Evolutionary conservation across 2,329 filamentous ascomycete genomes (phyloP).

Genomic region (Capronia americana): DNA sequence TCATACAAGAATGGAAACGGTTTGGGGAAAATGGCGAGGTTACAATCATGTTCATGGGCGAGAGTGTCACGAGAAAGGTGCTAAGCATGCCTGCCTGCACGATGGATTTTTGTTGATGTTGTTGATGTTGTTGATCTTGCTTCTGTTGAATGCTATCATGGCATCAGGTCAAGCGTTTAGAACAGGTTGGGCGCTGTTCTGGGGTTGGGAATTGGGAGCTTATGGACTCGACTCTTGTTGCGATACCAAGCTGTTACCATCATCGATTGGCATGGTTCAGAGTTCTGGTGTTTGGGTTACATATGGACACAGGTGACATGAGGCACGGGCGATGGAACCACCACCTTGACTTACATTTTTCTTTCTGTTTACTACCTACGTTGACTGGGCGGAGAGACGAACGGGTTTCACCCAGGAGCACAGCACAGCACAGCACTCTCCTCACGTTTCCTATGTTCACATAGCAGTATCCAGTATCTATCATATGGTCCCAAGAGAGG

Average conservation of each 20-base stretch:
- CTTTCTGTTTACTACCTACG: not conserved
- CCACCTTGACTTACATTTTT: conserved; percentile 1
- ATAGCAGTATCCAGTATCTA: conserved; percentile 8
- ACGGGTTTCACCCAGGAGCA: not conserved
- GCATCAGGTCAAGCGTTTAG: not conserved
- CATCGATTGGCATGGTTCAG: conserved; percentile 1
- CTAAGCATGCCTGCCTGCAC: not conserved
- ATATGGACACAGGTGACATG: not conserved
- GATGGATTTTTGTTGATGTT: too few species aligned
- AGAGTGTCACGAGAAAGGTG: not conserved
- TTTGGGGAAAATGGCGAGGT: conserved; percentile 10
- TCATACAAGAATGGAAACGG: conserved; percentile 1
- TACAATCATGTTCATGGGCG: conserved; percentile 3
- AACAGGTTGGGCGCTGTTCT: not conserved
- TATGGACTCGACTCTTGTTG: conserved; percentile 10
- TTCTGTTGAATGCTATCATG: not conserved
- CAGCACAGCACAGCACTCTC: conserved; percentile 11
- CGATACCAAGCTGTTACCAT: conserved; percentile 8
- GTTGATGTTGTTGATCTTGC: not conserved
- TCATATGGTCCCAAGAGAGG: conserved; percentile 7
- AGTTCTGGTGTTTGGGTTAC: conserved; percentile 5
- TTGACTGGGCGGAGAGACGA: not conserved
- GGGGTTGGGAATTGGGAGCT: not conserved
- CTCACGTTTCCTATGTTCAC: conserved; percentile 3
- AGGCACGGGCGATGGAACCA: conserved; percentile 6